phyloP scores from a whole-genome alignment of 495 filamentous ascomycete species.

The Annulohypoxylon stygium region DNA sequence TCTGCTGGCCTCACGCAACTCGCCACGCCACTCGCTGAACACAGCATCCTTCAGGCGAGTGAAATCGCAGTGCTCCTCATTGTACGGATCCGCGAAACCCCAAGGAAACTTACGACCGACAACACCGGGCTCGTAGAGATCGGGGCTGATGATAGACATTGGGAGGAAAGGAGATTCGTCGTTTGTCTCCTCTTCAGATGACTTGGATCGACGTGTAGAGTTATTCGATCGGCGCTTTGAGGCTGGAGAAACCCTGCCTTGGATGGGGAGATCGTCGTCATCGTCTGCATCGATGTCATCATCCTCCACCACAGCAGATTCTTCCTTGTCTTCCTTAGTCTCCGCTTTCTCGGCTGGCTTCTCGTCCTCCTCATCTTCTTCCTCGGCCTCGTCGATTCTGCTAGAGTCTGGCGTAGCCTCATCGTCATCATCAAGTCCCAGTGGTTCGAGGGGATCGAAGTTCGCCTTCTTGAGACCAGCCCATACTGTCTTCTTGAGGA shows the following conservation, averaged over 20 bases:
- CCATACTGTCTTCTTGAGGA: conserved; percentile 91
- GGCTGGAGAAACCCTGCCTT: conserved; percentile 46
- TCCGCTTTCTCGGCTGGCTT: conserved; percentile 44
- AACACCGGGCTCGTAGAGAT: conserved; percentile 83
- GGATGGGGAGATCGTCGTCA: conserved; percentile 52
- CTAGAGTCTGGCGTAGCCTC: conserved; percentile 65
- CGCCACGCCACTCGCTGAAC: conserved; percentile 91
- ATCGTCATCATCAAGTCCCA: conserved; percentile 83
- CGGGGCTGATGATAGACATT: conserved; percentile 93
- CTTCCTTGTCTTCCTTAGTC: conserved; percentile 28
- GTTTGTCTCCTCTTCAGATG: conserved; percentile 51
- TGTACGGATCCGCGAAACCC: conserved; percentile 95
- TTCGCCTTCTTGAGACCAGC: conserved; percentile 85
- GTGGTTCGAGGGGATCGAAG: conserved; percentile 88
- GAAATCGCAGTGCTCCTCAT: conserved; percentile 94
- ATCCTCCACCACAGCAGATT: conserved; percentile 45
- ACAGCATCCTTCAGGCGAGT: conserved; percentile 89
- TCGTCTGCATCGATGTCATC: conserved; percentile 51
- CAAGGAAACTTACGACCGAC: conserved; percentile 91
- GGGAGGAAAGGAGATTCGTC: conserved; percentile 75
- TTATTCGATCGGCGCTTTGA: conserved; percentile 63
- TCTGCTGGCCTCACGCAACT: conserved; percentile 90
- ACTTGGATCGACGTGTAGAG: conserved; percentile 61
- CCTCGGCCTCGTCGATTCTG: conserved; percentile 72
- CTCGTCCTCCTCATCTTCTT: conserved; percentile 63